Conservation (phyloP, 306 rosid species). For the cucumber (Cucumis sativus) region DNA sequence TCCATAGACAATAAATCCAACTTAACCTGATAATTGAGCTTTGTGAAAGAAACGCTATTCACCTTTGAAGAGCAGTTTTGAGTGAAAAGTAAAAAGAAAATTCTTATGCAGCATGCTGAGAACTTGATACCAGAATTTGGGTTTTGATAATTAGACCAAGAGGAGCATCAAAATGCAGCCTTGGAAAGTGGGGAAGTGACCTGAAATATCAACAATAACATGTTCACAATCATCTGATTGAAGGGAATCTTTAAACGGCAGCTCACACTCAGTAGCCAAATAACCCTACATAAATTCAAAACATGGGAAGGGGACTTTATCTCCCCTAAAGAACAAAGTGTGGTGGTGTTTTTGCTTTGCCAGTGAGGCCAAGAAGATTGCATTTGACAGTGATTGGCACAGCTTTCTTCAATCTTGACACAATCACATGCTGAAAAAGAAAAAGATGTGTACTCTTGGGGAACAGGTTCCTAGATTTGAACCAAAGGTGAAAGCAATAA, state of each 20-base stretch:
- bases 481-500: constrained; percentile 1
- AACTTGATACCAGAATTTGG: neutral
- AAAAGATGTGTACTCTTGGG: constrained; percentile 10
- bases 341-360: constrained; percentile 10
- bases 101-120: neutral
- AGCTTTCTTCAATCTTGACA: constrained; percentile 5
- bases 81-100: neutral
- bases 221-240: neutral
- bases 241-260: constrained; percentile 6
- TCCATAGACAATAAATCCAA: neutral
- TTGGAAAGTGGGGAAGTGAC: neutral
- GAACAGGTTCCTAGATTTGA: constrained; percentile 1
- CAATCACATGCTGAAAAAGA: constrained; percentile 5
- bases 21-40: neutral
- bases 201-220: constrained; percentile 2
- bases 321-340: constrained; percentile 7
- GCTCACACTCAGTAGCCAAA: neutral
- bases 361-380: constrained; percentile 7
- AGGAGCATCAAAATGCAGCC: neutral
- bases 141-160: neutral
- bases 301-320: neutral
- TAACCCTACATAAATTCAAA: neutral
- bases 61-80: neutral
- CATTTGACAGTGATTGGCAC: constrained; percentile 4
- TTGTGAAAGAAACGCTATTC: neutral